These are phyloP conservation scores for Linum lewisii DNA, from an alignment of 345 rosid genomes.

Conservation along the genomic window DNA sequence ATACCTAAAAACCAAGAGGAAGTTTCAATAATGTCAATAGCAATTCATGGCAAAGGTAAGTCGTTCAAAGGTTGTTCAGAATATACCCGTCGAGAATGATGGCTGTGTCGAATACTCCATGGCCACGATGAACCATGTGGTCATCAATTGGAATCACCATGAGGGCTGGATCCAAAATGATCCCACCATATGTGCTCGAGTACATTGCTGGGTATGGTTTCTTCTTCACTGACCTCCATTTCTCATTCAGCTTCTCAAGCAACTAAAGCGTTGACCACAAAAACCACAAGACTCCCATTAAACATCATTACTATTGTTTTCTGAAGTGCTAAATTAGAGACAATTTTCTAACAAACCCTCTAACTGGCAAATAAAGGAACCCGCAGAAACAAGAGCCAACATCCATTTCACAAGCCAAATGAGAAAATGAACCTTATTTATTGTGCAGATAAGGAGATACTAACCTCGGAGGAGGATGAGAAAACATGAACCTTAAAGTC, in stretches of 20 bases:
- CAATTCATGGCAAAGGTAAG: neutral
- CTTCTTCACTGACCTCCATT: constrained; percentile 44
- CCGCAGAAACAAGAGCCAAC: too few relatives aligned
- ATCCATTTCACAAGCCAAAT: too few relatives aligned
- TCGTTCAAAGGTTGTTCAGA: neutral
- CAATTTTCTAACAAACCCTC: too few relatives aligned
- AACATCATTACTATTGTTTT: neutral
- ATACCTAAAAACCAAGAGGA: constrained; percentile 15
- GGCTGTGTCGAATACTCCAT: constrained; percentile 67
- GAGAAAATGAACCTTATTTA: too few relatives aligned
- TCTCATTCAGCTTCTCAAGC: constrained; percentile 46
- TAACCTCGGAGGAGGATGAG: constrained; percentile 51
- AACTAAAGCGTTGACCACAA: constrained; percentile 23
- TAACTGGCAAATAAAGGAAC: too few relatives aligned
- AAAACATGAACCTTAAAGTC: constrained; percentile 45
- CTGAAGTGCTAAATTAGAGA: too few relatives aligned
- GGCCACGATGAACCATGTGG: constrained; percentile 76
- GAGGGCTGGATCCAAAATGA: constrained; percentile 58
- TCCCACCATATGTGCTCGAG: constrained; percentile 56
- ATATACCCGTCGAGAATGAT: constrained; percentile 52
- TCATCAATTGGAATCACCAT: constrained; percentile 67
- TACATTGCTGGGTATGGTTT: constrained; percentile 63
- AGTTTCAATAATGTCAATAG: neutral
- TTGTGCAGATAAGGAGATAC: too few relatives aligned
- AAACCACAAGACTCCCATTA: neutral